A percentile compares a stretch with the other conserved stretches of the same genome.
phyloP scores from a whole-genome alignment of 805 yeast genomes.

The Yamadazyma phyllophila region DNA sequence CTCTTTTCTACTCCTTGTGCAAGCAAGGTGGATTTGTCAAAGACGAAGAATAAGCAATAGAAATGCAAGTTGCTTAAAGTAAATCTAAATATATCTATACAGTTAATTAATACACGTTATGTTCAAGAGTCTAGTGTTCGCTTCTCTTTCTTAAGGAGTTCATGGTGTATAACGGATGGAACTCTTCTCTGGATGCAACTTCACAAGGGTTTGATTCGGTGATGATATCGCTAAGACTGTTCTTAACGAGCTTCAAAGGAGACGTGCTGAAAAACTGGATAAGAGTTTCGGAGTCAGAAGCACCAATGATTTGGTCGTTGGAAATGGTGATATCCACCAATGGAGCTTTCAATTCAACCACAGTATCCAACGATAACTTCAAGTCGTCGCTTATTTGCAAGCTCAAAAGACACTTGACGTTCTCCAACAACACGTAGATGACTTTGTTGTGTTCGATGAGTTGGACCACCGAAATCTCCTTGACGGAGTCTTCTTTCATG shows the following conservation, averaged over 20 bases:
- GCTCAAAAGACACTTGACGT: slow-evolving; percentile 45
- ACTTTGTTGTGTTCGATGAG: slow-evolving; percentile 20
- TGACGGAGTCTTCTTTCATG: slow-evolving; percentile 47
- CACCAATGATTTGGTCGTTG: slow-evolving; percentile 24
- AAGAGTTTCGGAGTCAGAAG: slow-evolving; percentile 30
- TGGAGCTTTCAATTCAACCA: slow-evolving; percentile 22
- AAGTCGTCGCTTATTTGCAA: slow-evolving; percentile 27
- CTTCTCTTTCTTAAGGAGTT: slow-evolving; percentile 59
- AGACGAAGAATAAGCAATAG: slow-evolving; percentile 11
- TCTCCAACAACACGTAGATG: slow-evolving; percentile 48
- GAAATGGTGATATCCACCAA: slow-evolving; percentile 28
- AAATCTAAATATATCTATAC: neutral
- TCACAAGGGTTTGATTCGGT: slow-evolving; percentile 27
- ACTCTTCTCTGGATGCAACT: slow-evolving; percentile 33
- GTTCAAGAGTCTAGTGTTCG: slow-evolving; percentile 43
- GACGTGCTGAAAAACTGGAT: slow-evolving; percentile 14
- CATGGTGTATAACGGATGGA: slow-evolving; percentile 50
- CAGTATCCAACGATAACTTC: slow-evolving; percentile 27
- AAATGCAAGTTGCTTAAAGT: neutral
- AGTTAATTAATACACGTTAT: neutral
- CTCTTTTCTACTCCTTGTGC: slow-evolving; percentile 78
- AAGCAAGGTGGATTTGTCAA: slow-evolving; percentile 69
- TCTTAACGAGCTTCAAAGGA: neutral
- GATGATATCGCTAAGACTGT: slow-evolving; percentile 10
- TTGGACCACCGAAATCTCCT: slow-evolving; percentile 50